Evolutionary conservation across 2,329 filamentous ascomycete species (phyloP).

Genomic region (Neonectria punicea): DNA sequence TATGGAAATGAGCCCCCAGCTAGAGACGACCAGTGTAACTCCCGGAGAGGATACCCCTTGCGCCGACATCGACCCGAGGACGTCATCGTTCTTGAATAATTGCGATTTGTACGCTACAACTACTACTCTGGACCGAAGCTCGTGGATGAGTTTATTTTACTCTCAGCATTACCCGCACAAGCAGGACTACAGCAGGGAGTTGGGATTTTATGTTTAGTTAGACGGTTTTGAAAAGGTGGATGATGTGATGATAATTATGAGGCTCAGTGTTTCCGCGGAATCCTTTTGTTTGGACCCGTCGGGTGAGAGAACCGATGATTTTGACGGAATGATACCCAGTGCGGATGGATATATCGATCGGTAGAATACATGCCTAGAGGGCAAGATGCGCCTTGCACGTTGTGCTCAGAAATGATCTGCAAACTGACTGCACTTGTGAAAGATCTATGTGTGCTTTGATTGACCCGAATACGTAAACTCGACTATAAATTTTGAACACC

Average conservation of each 20-base stretch:
- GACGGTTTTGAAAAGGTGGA: constrained; percentile 17
- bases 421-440: not conserved
- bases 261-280: constrained; percentile 5
- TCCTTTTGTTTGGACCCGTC: constrained; percentile 13
- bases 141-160: not conserved
- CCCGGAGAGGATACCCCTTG: constrained; percentile 30
- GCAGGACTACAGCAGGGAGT: constrained; percentile 23
- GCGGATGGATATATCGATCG: constrained; percentile 28
- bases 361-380: not conserved
- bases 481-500: constrained; percentile 33
- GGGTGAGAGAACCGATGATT: constrained; percentile 21
- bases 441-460: constrained; percentile 21
- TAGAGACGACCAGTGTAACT: constrained; percentile 26
- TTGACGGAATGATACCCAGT: constrained; percentile 40
- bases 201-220: constrained; percentile 26
- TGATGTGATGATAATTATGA: constrained; percentile 16
- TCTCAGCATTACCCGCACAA: constrained; percentile 8
- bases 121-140: not conserved
- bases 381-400: not conserved
- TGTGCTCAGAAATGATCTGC: not conserved
- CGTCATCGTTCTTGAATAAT: constrained; percentile 48
- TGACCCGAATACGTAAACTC: constrained; percentile 31
- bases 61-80: constrained; percentile 41
- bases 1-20: constrained; percentile 29
- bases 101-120: not conserved